These are phyloP conservation scores for Tardiomyces blankii DNA, from an alignment of 1,139 yeast genomes.

Conservation along the genomic window DNA sequence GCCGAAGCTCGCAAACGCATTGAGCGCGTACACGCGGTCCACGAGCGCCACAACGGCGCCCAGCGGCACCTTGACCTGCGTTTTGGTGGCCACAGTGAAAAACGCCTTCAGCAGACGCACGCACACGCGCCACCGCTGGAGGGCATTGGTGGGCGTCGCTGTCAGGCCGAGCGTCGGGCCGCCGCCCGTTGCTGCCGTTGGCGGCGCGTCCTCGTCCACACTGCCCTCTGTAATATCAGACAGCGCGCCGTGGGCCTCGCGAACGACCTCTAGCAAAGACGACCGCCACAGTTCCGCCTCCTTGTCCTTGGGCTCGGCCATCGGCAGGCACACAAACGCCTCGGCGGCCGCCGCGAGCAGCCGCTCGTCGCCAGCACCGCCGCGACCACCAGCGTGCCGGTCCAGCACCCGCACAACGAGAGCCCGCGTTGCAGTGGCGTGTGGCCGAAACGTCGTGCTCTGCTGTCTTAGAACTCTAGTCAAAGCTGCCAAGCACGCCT, in stretches of 20 bases:
- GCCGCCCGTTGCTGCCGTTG: neutral
- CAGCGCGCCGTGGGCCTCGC: constrained; percentile 16
- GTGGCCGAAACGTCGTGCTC: neutral
- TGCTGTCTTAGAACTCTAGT: neutral
- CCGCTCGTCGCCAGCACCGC: constrained; percentile 17
- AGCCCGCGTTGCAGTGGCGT: neutral
- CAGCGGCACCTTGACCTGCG: constrained; percentile 20
- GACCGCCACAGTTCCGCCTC: constrained; percentile 28
- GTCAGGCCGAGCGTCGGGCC: neutral
- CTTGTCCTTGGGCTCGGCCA: constrained; percentile 39
- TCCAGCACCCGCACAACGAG: neutral
- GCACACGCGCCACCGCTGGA: neutral
- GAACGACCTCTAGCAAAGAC: constrained; percentile 11
- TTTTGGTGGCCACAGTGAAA: constrained; percentile 16
- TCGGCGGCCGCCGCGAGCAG: constrained; percentile 36
- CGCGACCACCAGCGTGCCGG: neutral
- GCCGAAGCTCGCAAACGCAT: constrained; percentile 7
- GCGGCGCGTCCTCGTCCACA: neutral
- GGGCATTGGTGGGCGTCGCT: constrained; percentile 2
- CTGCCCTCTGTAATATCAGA: neutral
- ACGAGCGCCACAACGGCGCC: constrained; percentile 16
- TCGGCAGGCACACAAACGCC: constrained; percentile 52
- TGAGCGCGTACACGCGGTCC: constrained; percentile 17
- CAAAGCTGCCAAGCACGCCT: neutral
- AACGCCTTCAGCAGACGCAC: constrained; percentile 13